Evolutionary conservation across 2,329 filamentous ascomycete genomes (phyloP).

Genomic region (Onygena corvina): DNA sequence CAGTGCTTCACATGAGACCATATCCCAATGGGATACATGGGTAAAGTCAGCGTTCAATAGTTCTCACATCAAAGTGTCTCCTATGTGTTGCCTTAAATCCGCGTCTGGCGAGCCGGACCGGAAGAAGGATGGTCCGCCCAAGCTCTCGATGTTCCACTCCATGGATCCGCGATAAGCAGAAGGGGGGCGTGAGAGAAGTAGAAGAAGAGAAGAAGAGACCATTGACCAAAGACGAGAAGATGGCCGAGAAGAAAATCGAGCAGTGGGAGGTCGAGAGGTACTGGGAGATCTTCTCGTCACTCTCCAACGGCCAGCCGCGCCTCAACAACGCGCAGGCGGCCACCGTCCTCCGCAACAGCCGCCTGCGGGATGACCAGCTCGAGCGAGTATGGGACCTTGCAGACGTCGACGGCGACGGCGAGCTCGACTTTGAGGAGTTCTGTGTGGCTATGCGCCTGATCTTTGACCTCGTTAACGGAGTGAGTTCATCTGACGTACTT

Average conservation of each 20-base stretch:
- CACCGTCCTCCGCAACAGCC: constrained; percentile 60
- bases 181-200: neutral
- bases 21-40: too few species aligned
- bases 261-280: constrained; percentile 66
- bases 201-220: neutral
- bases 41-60: too few species aligned
- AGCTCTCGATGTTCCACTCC: neutral
- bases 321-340: constrained; percentile 59
- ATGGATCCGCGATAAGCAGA: neutral
- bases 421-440: constrained; percentile 98
- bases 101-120: too few species aligned
- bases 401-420: constrained; percentile 93
- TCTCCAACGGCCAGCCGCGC: constrained; percentile 51
- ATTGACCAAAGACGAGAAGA: constrained; percentile 13
- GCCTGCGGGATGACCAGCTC: constrained; percentile 68
- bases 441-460: constrained; percentile 98
- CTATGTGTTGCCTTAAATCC: too few species aligned
- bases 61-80: too few species aligned
- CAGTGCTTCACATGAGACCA: too few species aligned
- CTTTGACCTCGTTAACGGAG: constrained; percentile 92
- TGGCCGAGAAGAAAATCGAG: constrained; percentile 46
- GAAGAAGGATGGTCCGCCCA: too few species aligned
- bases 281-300: constrained; percentile 66
- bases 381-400: constrained; percentile 95
- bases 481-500: constrained; percentile 37